Conservation (phyloP, 345 rosid genomes). For the Euphorbia pulcherrima region DNA sequence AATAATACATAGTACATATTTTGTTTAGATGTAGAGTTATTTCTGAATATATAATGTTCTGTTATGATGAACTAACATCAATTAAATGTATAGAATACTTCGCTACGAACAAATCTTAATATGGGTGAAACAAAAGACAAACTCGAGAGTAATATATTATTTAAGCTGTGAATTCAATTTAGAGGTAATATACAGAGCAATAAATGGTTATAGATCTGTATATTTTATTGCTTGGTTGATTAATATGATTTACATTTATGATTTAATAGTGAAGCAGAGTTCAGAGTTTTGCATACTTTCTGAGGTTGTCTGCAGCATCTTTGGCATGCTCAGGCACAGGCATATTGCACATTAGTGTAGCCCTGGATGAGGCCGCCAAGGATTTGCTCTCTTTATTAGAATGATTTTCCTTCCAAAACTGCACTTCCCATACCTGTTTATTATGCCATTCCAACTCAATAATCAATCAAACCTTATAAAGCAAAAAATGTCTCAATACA, state of each 20-base stretch:
- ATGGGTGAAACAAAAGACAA: no score
- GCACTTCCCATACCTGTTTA: conserved; percentile 82
- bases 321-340: conserved; percentile 60
- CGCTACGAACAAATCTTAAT: no score
- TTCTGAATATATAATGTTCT: no score
- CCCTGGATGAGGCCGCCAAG: conserved; percentile 59
- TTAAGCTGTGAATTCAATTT: neutral
- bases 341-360: conserved; percentile 65
- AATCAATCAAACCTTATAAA: neutral
- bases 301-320: conserved; percentile 45
- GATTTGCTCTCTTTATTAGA: conserved; percentile 34
- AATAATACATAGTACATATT: no score
- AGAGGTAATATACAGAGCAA: neutral
- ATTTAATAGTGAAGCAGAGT: neutral
- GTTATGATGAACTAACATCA: no score
- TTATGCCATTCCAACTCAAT: neutral
- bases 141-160: neutral
- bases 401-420: conserved; percentile 51
- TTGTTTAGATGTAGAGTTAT: no score
- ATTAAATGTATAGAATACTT: no score
- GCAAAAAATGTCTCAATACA: no score
- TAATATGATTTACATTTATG: neutral
- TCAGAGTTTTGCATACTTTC: conserved; percentile 55
- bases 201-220: neutral
- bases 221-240: neutral